Percentiles rank a stretch among this genome's conserved stretches.
Evolutionary conservation across 768 basidiomycete species (phyloP).

Genomic region (Rhizopogon vesiculosus): DNA sequence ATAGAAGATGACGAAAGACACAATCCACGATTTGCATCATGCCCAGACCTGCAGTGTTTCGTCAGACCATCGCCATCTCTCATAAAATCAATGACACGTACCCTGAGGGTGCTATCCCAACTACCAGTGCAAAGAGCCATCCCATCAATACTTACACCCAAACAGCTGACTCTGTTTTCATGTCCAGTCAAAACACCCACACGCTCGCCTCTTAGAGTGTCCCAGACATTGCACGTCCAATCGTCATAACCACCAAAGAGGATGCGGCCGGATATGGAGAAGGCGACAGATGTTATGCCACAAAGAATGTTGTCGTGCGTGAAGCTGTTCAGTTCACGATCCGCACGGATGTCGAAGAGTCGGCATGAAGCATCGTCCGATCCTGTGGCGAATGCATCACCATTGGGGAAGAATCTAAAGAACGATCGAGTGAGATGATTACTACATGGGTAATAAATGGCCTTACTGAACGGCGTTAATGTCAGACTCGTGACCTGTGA

Average conservation of each 20-base stretch:
- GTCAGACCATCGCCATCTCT: constrained; percentile 8
- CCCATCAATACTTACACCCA: constrained; percentile 93
- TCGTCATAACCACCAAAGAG: constrained; percentile 99
- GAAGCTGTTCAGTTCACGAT: constrained; percentile 94
- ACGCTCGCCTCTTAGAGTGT: constrained; percentile 96
- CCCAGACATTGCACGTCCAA: constrained; percentile 99
- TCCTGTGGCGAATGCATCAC: constrained; percentile 97
- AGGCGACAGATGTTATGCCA: constrained; percentile 98
- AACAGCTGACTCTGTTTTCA: constrained; percentile 95
- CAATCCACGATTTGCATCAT: constrained; percentile 37
- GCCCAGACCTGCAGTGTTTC: constrained; percentile 68
- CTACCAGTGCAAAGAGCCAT: constrained; percentile 98
- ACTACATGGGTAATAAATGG: constrained; percentile 1
- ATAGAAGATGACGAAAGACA: constrained; percentile 17
- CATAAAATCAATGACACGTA: constrained; percentile 33
- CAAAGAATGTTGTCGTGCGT: constrained; percentile 99
- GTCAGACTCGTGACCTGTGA: constrained; percentile 97
- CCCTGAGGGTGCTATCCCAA: constrained; percentile 97
- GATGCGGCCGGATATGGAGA: constrained; percentile 96
- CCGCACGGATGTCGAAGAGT: constrained; percentile 95
- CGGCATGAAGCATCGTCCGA: constrained; percentile 99
- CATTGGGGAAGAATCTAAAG: constrained; percentile 95
- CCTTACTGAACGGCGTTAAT: constrained; percentile 98
- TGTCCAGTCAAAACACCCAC: constrained; percentile 97
- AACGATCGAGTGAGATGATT: constrained; percentile 7